Conservation (phyloP, 805 yeast genomes). For the Metschnikowia anglica region DNA sequence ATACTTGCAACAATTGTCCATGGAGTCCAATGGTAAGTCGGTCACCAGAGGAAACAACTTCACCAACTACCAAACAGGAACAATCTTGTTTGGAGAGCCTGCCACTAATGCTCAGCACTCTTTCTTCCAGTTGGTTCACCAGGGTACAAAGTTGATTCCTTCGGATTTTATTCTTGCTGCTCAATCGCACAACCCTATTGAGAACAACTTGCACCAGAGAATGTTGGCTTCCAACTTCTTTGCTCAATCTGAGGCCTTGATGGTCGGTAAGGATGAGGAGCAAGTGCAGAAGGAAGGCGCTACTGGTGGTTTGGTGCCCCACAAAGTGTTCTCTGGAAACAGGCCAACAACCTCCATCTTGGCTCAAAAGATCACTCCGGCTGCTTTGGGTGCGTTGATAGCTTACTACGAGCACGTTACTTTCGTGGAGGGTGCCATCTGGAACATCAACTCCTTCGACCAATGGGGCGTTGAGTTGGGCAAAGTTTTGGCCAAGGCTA, state of each 20-base stretch:
- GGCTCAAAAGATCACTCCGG: constrained; percentile 95
- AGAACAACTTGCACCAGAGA: constrained; percentile 88
- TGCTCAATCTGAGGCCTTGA: constrained; percentile 96
- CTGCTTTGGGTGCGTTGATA: constrained; percentile 90
- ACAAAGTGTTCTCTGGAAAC: constrained; percentile 96
- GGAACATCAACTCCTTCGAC: constrained; percentile 99
- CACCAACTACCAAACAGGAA: constrained; percentile 94
- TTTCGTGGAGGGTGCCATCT: constrained; percentile 94
- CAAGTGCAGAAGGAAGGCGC: constrained; percentile 89
- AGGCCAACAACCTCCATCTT: constrained; percentile 98
- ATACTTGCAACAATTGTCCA: constrained; percentile 94
- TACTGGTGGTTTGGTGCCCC: constrained; percentile 82
- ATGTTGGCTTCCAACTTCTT: constrained; percentile 99
- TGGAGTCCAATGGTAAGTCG: constrained; percentile 99
- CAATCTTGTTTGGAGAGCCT: constrained; percentile 96
- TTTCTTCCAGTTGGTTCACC: constrained; percentile 98
- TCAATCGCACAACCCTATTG: constrained; percentile 96
- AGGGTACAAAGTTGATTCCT: constrained; percentile 97
- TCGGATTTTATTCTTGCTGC: constrained; percentile 97
- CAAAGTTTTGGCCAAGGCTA: constrained; percentile 94
- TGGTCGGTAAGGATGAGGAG: constrained; percentile 89
- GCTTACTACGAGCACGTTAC: constrained; percentile 98
- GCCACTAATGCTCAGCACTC: constrained; percentile 99
- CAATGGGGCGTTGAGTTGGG: constrained; percentile 99
- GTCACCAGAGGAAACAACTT: constrained; percentile 90